Evolutionary conservation across 2,329 filamentous ascomycete species (phyloP).

Genomic region (Arthrobotrys megalospora): DNA sequence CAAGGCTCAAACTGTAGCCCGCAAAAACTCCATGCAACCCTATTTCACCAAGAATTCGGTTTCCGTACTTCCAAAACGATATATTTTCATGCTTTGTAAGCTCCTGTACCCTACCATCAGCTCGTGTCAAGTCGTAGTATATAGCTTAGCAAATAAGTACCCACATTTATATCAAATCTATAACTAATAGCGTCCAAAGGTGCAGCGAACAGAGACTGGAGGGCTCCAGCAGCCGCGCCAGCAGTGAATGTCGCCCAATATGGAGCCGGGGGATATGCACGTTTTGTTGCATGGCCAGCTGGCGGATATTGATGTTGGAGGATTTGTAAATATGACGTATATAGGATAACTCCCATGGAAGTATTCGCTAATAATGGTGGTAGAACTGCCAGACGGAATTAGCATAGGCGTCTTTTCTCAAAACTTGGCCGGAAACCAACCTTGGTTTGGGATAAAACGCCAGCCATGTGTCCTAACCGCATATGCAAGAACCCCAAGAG

Average conservation of each 20-base stretch:
- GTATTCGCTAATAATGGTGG: conserved; percentile 82
- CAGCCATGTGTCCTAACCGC: conserved; percentile 80
- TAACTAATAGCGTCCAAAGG: conserved; percentile 83
- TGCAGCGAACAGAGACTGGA: conserved; percentile 81
- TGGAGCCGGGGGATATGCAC: conserved; percentile 79
- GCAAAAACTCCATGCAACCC: conserved; percentile 81
- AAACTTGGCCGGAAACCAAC: conserved; percentile 31
- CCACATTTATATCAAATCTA: conserved; percentile 75
- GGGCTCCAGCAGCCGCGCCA: conserved; percentile 77
- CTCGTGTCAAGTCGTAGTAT: neutral
- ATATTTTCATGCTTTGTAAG: conserved; percentile 68
- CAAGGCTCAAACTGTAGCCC: conserved; percentile 78
- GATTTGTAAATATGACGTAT: conserved; percentile 81
- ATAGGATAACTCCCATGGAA: conserved; percentile 80
- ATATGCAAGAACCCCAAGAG: conserved; percentile 78
- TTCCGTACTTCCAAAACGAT: conserved; percentile 82
- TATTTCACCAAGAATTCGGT: conserved; percentile 79
- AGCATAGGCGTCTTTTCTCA: neutral
- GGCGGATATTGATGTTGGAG: conserved; percentile 78
- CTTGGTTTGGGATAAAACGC: conserved; percentile 80
- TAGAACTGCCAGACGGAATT: conserved; percentile 71
- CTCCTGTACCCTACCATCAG: conserved; percentile 35
- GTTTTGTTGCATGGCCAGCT: conserved; percentile 73
- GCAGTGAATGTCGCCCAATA: conserved; percentile 77
- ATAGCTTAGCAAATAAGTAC: conserved; percentile 65